Base-by-base conservation (phyloP, 1,284 basidiomycete genomes). In the Uromyces viciae-fabae region DNA sequence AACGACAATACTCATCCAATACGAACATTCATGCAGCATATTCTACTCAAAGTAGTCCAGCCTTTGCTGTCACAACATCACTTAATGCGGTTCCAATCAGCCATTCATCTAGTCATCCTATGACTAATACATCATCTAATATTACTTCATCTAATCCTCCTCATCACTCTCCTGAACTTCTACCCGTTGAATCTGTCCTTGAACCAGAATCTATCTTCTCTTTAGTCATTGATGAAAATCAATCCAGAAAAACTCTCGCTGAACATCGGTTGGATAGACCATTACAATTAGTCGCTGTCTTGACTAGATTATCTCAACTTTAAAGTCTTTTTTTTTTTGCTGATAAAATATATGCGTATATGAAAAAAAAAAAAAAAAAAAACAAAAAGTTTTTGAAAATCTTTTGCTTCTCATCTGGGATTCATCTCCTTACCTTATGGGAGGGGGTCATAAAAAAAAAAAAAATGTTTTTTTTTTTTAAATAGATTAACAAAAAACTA, bases 191-290 rank as follows among this genome's bases (percentile, higher is more conserved):
- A 31, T 62, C 68, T 2, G 77, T 60, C 0, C 58, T 80, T 43
- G 77, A 80, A 54, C 54, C 58, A 11, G 69, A 80, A 33, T 54
- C 62, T 28, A 80, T 80, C 68, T 80, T 80, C 69, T 68, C 77
- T 5, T 54, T 80, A 33, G 77, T 80, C 46, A 80, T 80, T 33
- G 77, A 80, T 60, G 68, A 80, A 46, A 80, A 80, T 36, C 68
- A 73, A 28, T 49, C 68, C 22, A 22, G 77, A 17, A 80, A 80
- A 73, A 80, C 77, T 25, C 69, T 80, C 46, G 77, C 77, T n/a
- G 68, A 72, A 31, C 62, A 62, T 64, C 52, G 77, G 14, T 60
- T 80, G 22, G 69, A 73, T 52, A 40, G 69, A n/a, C 77, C 77
- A 5, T 36, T 72, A 14, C 38, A 62, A 22, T 38, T 80, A n/a